A percentile compares a stretch with the other conserved stretches of the same genome.
Evolutionary conservation across 352 stramenopile species (phyloP).

Genomic region (Phytophthora pisi): DNA sequence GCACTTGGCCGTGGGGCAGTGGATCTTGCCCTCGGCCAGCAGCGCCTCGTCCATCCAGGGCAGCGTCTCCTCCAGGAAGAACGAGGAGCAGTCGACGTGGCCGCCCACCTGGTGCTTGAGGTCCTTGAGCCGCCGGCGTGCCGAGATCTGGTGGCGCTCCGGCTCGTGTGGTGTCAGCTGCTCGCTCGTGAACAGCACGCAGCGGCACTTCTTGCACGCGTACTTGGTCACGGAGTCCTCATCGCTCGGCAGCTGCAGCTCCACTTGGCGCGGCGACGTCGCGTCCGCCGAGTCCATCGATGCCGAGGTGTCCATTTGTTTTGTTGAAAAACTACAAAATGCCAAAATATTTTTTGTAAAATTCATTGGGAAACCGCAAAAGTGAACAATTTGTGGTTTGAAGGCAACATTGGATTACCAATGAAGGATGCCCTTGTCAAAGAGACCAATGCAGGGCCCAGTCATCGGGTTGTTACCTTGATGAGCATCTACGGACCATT

Average conservation of each 20-base stretch:
- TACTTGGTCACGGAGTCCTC: slow-evolving; percentile 35
- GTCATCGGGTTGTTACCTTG: no score
- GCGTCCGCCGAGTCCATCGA: slow-evolving; percentile 1
- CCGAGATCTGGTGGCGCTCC: slow-evolving; percentile 72
- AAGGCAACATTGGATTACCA: no score
- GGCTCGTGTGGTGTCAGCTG: slow-evolving; percentile 63
- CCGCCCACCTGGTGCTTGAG: slow-evolving; percentile 48
- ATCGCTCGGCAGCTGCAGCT: slow-evolving; percentile 13
- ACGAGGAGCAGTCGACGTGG: slow-evolving; percentile 65
- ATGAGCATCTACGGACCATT: no score
- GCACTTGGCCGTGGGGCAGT: slow-evolving; percentile 73
- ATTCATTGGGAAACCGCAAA: no score
- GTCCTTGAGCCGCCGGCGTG: slow-evolving; percentile 75
- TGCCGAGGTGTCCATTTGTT: neutral
- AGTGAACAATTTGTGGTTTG: no score
- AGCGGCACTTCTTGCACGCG: slow-evolving; percentile 76
- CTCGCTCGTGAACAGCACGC: slow-evolving; percentile 66
- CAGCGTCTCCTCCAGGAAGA: slow-evolving; percentile 68
- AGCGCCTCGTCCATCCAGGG: slow-evolving; percentile 75
- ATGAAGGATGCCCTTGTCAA: no score
- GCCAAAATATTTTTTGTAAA: no score
- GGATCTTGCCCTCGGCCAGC: slow-evolving; percentile 72
- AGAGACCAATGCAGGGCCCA: no score
- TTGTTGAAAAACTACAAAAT: no score
- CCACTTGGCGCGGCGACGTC: slow-evolving; percentile 12